Evolutionary conservation across 2,329 filamentous ascomycete genomes (phyloP).

Genomic region (Fusarium scirpi): DNA sequence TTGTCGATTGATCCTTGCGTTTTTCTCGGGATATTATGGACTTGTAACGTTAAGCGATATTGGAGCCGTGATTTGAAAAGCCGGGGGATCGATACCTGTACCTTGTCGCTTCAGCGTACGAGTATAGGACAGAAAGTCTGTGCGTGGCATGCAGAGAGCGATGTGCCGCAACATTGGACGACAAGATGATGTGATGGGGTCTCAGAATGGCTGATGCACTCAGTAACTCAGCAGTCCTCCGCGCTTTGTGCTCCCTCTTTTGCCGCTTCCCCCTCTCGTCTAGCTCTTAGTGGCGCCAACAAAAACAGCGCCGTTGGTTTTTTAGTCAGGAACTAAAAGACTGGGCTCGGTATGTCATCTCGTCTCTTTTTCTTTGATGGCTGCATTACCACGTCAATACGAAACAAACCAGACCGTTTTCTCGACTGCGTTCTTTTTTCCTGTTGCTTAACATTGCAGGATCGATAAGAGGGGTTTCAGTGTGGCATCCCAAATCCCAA

Average conservation of each 20-base stretch:
- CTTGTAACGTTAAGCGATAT: constrained; percentile 33
- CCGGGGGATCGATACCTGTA: constrained; percentile 5
- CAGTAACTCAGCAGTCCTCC: background rate
- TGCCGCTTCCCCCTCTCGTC: background rate
- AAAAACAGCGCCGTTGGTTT: constrained; percentile 6
- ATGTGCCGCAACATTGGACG: constrained; percentile 9
- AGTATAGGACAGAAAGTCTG: constrained; percentile 7
- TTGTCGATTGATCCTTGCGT: constrained; percentile 14
- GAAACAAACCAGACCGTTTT: constrained; percentile 27
- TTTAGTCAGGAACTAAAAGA: background rate
- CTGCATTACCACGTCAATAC: constrained; percentile 14
- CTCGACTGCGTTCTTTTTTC: background rate
- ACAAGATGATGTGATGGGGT: constrained; percentile 5
- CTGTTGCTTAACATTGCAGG: constrained; percentile 31
- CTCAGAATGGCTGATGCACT: background rate
- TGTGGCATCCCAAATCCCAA: constrained; percentile 26
- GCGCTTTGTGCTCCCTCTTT: constrained; percentile 11
- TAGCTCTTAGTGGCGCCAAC: constrained; percentile 14
- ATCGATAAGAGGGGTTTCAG: constrained; percentile 30
- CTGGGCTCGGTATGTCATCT: constrained; percentile 31
- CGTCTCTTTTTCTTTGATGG: constrained; percentile 22
- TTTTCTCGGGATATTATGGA: constrained; percentile 26
- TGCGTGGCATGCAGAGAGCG: constrained; percentile 9
- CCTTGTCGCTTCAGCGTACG: background rate
- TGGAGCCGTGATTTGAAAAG: constrained; percentile 29